Percentiles rank a stretch among this genome's conserved stretches.
phyloP scores from a whole-genome alignment of 1,284 basidiomycete species.

The Gymnopus androsaceus region DNA sequence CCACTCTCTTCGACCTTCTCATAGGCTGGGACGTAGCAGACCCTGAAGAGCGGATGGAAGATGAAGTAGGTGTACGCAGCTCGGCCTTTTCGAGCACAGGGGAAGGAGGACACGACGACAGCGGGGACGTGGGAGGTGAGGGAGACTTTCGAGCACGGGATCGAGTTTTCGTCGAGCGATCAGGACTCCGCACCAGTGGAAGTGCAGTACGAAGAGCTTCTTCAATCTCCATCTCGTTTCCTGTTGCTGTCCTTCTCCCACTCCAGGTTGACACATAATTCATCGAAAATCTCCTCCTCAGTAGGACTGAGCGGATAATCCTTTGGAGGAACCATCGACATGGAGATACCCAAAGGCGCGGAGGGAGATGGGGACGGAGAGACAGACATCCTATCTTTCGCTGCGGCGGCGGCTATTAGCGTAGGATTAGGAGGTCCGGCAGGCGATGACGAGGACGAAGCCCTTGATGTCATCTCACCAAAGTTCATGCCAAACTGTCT shows the following conservation, averaged over 20 bases:
- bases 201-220: not conserved
- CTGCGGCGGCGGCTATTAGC: slow-evolving; percentile 8
- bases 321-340: not conserved
- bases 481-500: slow-evolving; percentile 14
- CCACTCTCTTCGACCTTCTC: slow-evolving; percentile 69
- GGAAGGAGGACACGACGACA: slow-evolving; percentile 18
- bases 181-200: not conserved
- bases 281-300: slow-evolving; percentile 20
- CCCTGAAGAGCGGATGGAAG: slow-evolving; percentile 22
- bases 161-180: not conserved
- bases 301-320: slow-evolving; percentile 13
- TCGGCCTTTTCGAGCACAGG: slow-evolving; percentile 7
- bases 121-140: slow-evolving; percentile 13
- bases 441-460: not conserved
- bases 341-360: not conserved
- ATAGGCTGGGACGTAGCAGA: slow-evolving; percentile 31
- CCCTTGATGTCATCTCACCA: slow-evolving; percentile 4
- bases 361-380: not conserved
- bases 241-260: slow-evolving; percentile 13
- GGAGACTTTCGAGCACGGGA: not conserved
- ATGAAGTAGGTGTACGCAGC: not conserved
- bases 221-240: not conserved
- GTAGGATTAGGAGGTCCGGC: slow-evolving; percentile 6
- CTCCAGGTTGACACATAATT: slow-evolving; percentile 19
- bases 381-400: not conserved